A percentile compares a stretch with the other conserved stretches of the same genome.
phyloP scores from a whole-genome alignment of 257 asterid species.

The Solanum virginianum region DNA sequence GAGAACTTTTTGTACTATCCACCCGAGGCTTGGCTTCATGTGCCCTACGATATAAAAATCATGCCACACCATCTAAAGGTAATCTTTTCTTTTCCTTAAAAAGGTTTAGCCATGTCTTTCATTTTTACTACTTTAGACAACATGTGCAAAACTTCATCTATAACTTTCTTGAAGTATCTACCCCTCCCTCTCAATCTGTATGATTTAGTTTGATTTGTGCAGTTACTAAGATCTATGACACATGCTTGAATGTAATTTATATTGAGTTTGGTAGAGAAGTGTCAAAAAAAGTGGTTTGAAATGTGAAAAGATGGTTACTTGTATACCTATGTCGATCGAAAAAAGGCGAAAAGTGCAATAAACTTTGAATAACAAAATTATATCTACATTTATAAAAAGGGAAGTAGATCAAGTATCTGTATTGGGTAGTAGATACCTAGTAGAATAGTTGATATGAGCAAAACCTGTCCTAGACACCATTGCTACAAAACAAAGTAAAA shows the following conservation, averaged over 20 bases:
- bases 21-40: conserved; percentile 94
- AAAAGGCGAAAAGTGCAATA: neutral
- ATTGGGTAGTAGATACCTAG: neutral
- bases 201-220: neutral
- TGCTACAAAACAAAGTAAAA: too few species aligned
- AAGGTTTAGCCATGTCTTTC: neutral
- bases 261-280: neutral
- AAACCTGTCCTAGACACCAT: neutral
- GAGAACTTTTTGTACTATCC: conserved; percentile 83
- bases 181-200: neutral
- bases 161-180: neutral
- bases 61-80: conserved; percentile 99
- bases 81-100: neutral
- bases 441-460: neutral
- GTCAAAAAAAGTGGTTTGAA: neutral
- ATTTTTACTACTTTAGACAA: neutral
- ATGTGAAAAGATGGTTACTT: neutral
- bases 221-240: neutral
- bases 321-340: neutral
- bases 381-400: neutral
- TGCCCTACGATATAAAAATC: conserved; percentile 82
- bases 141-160: neutral
- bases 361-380: neutral
- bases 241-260: neutral
- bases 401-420: neutral